Evolutionary conservation across 306 rosid genomes (phyloP), one percentile per base, ranked within the genome.

Genomic region (Prunus mume): DNA sequence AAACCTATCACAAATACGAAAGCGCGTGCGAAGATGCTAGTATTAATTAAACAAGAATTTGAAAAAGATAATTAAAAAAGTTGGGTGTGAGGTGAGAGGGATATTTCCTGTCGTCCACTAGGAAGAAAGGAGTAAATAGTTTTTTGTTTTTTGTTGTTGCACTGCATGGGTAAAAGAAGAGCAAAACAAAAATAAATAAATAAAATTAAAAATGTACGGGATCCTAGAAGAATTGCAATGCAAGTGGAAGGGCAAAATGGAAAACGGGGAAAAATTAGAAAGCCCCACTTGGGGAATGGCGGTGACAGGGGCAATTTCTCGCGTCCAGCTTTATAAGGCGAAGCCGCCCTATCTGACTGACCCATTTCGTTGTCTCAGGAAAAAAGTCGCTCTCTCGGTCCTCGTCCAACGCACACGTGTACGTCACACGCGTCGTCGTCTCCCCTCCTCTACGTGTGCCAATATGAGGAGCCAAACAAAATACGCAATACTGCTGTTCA

Each of bases 261-360:
- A 69, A 52, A 78, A 73, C 0, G 28, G 9, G 9, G 3, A 8
- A 14, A 65, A 7, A 52, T 20, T 13, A 2, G 38, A n/a, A 43
- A 45, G 5, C 49, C 57, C 27, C 57, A 18, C 38, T 58, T 49
- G 43, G 43, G 9, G 9, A 38, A 38, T 6, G 9, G 41, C 1
- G 43, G 9, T 38, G 43, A 34, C 41, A 34, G 9, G 41, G 7
- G 57, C 73, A 65, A 52, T 67, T 66, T 55, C 45, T 54, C 46
- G 68, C 68, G 47, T 64, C 79, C 51, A 50, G 77, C 67, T 28
- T 11, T 10, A 14, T 0, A 5, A 58, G 62, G 47, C 66, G 11
- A 20, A 43, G 76, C 89, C 89, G 89, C 89, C 85, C 81, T 27
- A 20, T 77, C 81, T 86, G 85, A 86, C 81, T 86, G 85, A 86